phyloP scores from a whole-genome alignment of 2,329 filamentous ascomycete species.

The Uncinocarpus reesii region DNA sequence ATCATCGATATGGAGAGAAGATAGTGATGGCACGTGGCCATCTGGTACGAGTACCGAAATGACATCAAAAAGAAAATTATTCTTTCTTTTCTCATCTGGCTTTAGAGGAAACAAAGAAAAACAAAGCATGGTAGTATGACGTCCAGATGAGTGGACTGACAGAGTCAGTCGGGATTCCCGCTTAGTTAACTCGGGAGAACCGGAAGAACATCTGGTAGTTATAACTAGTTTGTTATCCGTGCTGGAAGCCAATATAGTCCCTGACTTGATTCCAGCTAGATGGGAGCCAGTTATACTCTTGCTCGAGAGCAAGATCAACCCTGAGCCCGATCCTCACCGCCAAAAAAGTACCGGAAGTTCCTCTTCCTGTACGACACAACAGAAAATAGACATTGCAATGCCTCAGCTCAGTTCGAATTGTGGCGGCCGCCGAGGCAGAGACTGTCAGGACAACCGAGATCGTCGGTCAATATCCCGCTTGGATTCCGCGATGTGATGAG shows the following conservation, averaged over 20 bases:
- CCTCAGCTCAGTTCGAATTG: neutral
- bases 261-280: constrained; percentile 1
- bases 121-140: neutral
- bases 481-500: neutral
- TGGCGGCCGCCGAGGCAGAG: neutral
- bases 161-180: too few relatives aligned
- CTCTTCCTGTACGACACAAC: constrained; percentile 1
- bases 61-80: neutral
- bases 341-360: neutral
- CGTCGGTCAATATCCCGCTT: neutral
- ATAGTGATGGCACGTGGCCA: constrained; percentile 8
- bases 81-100: neutral
- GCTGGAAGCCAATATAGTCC: neutral
- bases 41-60: constrained; percentile 1
- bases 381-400: constrained; percentile 1
- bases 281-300: constrained; percentile 2
- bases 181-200: neutral
- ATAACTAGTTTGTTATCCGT: too few relatives aligned
- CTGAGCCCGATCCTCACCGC: constrained; percentile 4
- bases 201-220: neutral
- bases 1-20: neutral
- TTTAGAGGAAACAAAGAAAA: neutral
- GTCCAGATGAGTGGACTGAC: neutral
- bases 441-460: neutral
- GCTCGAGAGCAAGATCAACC: neutral